phyloP scores from a whole-genome alignment of 1,139 yeast species.

The Yamadazyma kanchanaburiensis region DNA sequence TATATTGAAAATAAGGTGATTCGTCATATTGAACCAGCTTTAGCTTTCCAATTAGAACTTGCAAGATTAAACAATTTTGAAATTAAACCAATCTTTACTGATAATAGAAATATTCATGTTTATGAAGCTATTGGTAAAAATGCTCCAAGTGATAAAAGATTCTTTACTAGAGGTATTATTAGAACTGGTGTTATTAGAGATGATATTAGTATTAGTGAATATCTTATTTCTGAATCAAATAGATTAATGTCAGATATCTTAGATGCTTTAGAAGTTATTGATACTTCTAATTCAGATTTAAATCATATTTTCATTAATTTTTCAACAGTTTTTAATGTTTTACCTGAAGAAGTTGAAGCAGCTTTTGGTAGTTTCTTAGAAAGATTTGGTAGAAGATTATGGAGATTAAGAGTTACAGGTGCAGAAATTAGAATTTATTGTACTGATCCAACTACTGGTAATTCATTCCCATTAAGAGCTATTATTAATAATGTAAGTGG shows the following conservation, averaged over 20 bases:
- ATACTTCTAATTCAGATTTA: constrained; percentile 90
- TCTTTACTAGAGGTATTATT: constrained; percentile 94
- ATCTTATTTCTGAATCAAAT: constrained; percentile 92
- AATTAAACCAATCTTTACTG: constrained; percentile 92
- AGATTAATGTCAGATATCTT: constrained; percentile 92
- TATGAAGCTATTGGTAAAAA: constrained; percentile 95
- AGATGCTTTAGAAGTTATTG: constrained; percentile 92
- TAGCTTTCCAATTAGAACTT: constrained; percentile 94
- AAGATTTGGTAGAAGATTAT: constrained; percentile 93
- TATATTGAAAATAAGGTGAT: constrained; percentile 83
- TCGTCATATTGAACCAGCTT: constrained; percentile 97
- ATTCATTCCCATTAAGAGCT: constrained; percentile 93
- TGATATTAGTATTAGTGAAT: constrained; percentile 89
- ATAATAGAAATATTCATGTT: constrained; percentile 95
- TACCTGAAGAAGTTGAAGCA: constrained; percentile 94
- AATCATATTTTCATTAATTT: constrained; percentile 96
- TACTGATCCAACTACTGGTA: constrained; percentile 82
- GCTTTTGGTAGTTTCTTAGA: constrained; percentile 98
- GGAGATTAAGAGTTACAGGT: constrained; percentile 95
- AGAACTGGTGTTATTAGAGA: constrained; percentile 94
- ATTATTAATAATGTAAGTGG: constrained; percentile 95
- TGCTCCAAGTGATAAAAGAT: constrained; percentile 90
- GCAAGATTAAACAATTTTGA: constrained; percentile 92
- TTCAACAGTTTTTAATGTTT: constrained; percentile 89
- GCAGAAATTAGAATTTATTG: constrained; percentile 97